phyloP scores from a whole-genome alignment of 1,284 basidiomycete species.

The Malassezia cuniculi region DNA sequence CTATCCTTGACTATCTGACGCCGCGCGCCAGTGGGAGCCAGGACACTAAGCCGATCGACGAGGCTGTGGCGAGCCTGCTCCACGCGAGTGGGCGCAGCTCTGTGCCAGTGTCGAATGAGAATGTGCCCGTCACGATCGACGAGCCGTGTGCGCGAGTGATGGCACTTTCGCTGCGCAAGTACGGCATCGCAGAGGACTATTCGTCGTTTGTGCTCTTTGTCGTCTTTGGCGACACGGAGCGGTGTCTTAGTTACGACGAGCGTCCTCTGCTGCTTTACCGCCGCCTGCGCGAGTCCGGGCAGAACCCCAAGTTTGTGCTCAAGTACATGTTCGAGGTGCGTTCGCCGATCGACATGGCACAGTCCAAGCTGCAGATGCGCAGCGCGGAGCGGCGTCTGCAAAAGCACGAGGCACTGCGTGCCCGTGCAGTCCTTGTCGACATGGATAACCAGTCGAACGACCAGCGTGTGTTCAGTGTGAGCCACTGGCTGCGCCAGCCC shows the following conservation, averaged over 20 bases:
- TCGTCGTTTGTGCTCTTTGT: slow-evolving; percentile 98
- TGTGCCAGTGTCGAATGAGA: no score
- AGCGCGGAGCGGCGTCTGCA: neutral
- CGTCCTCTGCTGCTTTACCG: slow-evolving; percentile 93
- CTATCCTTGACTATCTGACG: no score
- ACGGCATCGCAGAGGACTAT: slow-evolving; percentile 98
- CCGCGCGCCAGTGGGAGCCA: no score
- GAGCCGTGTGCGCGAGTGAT: slow-evolving; percentile 97
- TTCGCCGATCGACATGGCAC: slow-evolving; percentile 56
- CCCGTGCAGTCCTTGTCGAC: slow-evolving; percentile 2
- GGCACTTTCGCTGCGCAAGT: slow-evolving; percentile 93
- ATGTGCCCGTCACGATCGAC: slow-evolving; percentile 66
- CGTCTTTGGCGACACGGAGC: slow-evolving; percentile 78
- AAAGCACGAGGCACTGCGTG: slow-evolving; percentile 10
- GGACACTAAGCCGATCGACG: no score
- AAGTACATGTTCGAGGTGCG: slow-evolving; percentile 93
- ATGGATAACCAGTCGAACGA: neutral
- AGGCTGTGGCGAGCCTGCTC: no score
- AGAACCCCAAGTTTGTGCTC: slow-evolving; percentile 96
- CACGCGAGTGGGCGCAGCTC: slow-evolving; percentile 8
- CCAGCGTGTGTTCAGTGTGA: neutral
- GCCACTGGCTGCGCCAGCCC: neutral
- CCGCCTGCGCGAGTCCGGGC: slow-evolving; percentile 88
- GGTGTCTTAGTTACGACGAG: slow-evolving; percentile 93
- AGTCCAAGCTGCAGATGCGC: slow-evolving; percentile 21